These are phyloP conservation scores for Aquilaria sinensis DNA, from an alignment of 345 rosid genomes.

Conservation along the genomic window DNA sequence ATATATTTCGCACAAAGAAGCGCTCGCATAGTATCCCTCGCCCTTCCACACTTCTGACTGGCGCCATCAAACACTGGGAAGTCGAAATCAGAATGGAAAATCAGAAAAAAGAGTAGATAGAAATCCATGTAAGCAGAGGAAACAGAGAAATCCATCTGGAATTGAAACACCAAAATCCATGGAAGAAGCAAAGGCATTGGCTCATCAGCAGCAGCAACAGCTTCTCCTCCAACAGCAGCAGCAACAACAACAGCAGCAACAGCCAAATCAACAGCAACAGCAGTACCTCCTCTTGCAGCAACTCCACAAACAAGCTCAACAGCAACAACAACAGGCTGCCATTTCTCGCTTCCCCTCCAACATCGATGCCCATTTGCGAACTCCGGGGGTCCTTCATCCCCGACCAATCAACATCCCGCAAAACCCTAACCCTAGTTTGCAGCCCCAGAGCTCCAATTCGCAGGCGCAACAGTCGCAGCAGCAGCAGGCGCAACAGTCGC, in stretches of 20 bases:
- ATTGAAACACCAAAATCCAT: slow-evolving; percentile 10
- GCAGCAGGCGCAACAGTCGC: slow-evolving; percentile 16
- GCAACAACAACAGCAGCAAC: slow-evolving; percentile 38
- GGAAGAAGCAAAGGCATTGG: slow-evolving; percentile 57
- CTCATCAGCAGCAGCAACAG: slow-evolving; percentile 39
- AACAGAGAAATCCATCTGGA: too few species aligned
- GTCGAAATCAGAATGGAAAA: too few species aligned
- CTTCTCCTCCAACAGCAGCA: slow-evolving; percentile 23
- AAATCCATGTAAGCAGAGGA: too few species aligned
- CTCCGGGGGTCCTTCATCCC: slow-evolving; percentile 43
- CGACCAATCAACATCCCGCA: slow-evolving; percentile 35
- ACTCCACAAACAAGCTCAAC: slow-evolving; percentile 40
- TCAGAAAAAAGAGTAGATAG: too few species aligned
- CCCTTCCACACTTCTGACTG: too few species aligned
- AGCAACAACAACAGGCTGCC: slow-evolving; percentile 74
- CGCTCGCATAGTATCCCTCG: too few species aligned
- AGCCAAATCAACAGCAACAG: slow-evolving; percentile 54
- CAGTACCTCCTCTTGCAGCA: slow-evolving; percentile 55
- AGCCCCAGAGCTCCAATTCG: slow-evolving; percentile 32
- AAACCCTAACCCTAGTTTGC: slow-evolving; percentile 29
- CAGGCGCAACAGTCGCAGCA: slow-evolving; percentile 19
- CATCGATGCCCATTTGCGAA: slow-evolving; percentile 74
- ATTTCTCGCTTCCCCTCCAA: slow-evolving; percentile 94
- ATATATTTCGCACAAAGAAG: too few species aligned
- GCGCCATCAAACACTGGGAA: too few species aligned